These are phyloP conservation scores for Endoconidiophora polonica DNA, from an alignment of 2,329 filamentous ascomycete genomes.

Conservation along the genomic window DNA sequence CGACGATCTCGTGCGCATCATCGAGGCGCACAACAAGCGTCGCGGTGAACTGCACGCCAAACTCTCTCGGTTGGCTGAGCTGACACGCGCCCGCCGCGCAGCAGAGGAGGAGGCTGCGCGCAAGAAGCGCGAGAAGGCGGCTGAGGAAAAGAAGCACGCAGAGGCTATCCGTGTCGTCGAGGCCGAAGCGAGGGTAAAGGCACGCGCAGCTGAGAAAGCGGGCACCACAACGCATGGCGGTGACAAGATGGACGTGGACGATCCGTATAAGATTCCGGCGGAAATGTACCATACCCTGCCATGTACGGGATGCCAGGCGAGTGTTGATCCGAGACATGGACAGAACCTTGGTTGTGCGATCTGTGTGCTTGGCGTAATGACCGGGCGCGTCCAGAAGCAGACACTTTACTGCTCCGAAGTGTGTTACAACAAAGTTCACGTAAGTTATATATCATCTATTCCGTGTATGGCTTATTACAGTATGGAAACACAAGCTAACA, in stretches of 20 bases:
- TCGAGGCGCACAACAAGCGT: conserved; percentile 7
- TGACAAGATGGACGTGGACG: conserved; percentile 1
- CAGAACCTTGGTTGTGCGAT: conserved; percentile 24
- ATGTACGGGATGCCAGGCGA: conserved; percentile 23
- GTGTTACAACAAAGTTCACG: conserved; percentile 26
- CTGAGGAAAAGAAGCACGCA: conserved; percentile 20
- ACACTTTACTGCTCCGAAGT: conserved; percentile 30
- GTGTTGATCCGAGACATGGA: conserved; percentile 22
- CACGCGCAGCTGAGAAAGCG: conserved; percentile 16
- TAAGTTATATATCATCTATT: conserved; percentile 18
- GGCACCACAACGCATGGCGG: background rate
- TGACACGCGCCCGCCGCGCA: conserved; percentile 26
- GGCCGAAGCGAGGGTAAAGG: conserved; percentile 6
- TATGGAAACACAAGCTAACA: background rate
- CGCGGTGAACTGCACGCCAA: conserved; percentile 21
- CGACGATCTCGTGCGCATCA: conserved; percentile 12
- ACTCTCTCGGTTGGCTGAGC: conserved; percentile 26
- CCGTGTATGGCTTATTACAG: too few species aligned
- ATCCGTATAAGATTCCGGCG: conserved; percentile 17
- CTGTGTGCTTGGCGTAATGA: conserved; percentile 27
- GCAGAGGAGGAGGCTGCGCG: conserved; percentile 23
- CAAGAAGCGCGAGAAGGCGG: conserved; percentile 26
- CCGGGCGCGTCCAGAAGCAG: conserved; percentile 22
- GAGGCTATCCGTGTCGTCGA: conserved; percentile 12
- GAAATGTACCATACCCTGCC: conserved; percentile 24